These are phyloP conservation scores for Phytophthora pini DNA, from an alignment of 352 stramenopile species.

Conservation along the genomic window DNA sequence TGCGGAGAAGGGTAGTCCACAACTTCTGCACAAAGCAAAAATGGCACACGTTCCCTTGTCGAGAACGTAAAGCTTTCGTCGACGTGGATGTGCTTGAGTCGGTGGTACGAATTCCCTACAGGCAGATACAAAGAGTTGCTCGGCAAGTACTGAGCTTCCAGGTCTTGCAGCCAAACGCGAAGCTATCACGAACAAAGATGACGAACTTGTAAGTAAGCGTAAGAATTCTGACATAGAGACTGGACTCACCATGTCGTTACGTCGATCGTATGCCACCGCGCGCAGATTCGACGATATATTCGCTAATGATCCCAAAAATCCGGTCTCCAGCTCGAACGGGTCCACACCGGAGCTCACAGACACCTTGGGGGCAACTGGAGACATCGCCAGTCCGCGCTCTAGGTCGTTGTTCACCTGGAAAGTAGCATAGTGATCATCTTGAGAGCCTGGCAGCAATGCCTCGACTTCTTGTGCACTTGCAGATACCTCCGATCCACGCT, in stretches of 20 bases:
- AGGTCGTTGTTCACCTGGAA: conserved; percentile 61
- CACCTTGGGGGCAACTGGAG: conserved; percentile 13
- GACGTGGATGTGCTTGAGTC: conserved; percentile 80
- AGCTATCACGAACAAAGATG: conserved; percentile 39
- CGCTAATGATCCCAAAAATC: conserved; percentile 73
- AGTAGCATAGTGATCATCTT: conserved; percentile 77
- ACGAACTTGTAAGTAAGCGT: neutral
- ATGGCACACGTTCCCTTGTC: conserved; percentile 83
- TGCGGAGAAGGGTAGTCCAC: conserved; percentile 66
- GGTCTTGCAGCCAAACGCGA: conserved; percentile 67
- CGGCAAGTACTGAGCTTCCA: conserved; percentile 72
- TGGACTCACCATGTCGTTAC: conserved; percentile 71
- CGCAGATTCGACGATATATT: conserved; percentile 81
- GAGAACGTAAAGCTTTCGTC: conserved; percentile 87
- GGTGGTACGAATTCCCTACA: conserved; percentile 78
- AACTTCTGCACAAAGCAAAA: conserved; percentile 78
- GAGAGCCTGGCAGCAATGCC: conserved; percentile 48
- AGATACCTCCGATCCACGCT: conserved; percentile 27
- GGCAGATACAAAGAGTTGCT: conserved; percentile 84
- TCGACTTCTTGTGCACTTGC: conserved; percentile 56
- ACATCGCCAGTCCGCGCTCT: conserved; percentile 42
- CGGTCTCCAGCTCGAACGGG: conserved; percentile 73
- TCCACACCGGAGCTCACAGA: conserved; percentile 29
- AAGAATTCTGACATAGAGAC: neutral
- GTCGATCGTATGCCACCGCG: conserved; percentile 56